Conservation (phyloP, 805 yeast genomes). For the Spathaspora gorwiae region DNA sequence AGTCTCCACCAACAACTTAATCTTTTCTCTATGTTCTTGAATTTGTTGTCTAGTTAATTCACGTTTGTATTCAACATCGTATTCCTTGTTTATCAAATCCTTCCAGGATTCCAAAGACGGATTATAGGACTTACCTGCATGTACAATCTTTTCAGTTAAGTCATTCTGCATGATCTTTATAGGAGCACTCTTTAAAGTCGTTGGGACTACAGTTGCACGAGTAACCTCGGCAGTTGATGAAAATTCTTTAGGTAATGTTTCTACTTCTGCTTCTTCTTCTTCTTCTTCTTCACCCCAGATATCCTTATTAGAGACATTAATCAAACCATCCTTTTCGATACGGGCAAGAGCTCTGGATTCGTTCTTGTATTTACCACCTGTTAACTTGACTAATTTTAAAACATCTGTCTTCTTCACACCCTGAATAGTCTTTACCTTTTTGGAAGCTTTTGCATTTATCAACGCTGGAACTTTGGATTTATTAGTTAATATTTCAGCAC, state of each 20-base stretch:
- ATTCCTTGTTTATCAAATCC: slow-evolving; percentile 62
- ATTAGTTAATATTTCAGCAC: slow-evolving; percentile 63
- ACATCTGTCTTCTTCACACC: slow-evolving; percentile 64
- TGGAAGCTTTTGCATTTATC: slow-evolving; percentile 3
- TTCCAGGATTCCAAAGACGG: slow-evolving; percentile 87
- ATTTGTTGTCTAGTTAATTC: slow-evolving; percentile 62
- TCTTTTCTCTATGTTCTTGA: slow-evolving; percentile 58
- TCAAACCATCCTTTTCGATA: slow-evolving; percentile 61
- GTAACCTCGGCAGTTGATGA: slow-evolving; percentile 14
- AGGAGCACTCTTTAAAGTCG: slow-evolving; percentile 50
- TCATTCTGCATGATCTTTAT: slow-evolving; percentile 49
- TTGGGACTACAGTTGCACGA: slow-evolving; percentile 38
- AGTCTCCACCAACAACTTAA: slow-evolving; percentile 60
- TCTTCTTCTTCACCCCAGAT: slow-evolving; percentile 54
- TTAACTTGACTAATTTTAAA: slow-evolving; percentile 62
- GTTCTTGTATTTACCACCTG: slow-evolving; percentile 45
- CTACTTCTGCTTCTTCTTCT: slow-evolving; percentile 16
- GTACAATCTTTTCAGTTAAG: slow-evolving; percentile 43
- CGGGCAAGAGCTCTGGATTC: slow-evolving; percentile 14
- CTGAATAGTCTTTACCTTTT: slow-evolving; percentile 32
- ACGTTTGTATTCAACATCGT: slow-evolving; percentile 54
- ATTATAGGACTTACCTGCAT: slow-evolving; percentile 89
- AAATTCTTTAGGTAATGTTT: slow-evolving; percentile 7
- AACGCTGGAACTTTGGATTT: slow-evolving; percentile 77
- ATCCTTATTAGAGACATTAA: slow-evolving; percentile 47